phyloP scores from a whole-genome alignment of 1,139 yeast species.

The Zygosaccharomyces sapae region DNA sequence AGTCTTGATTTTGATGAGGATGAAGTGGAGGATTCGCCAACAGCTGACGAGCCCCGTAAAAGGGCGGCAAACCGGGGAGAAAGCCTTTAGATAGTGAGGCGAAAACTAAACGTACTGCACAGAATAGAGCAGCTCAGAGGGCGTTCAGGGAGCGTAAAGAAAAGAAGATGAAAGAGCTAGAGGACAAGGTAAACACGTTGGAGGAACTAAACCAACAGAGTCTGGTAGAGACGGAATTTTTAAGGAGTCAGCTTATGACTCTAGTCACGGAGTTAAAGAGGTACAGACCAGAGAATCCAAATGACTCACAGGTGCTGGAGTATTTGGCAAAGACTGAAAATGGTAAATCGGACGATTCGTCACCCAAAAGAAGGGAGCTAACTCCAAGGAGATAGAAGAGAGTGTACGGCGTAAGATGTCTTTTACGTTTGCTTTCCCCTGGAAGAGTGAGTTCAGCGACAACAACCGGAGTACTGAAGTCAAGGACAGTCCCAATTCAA shows the following conservation, averaged over 20 bases:
- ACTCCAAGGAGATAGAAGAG: constrained; percentile 10
- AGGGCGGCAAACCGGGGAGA: constrained; percentile 53
- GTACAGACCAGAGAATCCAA: constrained; percentile 44
- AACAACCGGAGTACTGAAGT: neutral
- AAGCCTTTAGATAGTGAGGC: constrained; percentile 80
- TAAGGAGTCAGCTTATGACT: constrained; percentile 70
- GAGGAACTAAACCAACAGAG: constrained; percentile 67
- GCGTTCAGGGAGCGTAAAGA: constrained; percentile 96
- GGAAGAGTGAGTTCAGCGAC: constrained; percentile 13
- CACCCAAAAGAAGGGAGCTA: neutral
- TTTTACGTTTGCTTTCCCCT: constrained; percentile 30
- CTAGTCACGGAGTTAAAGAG: constrained; percentile 68
- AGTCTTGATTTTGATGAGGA: constrained; percentile 3
- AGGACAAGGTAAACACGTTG: constrained; percentile 64
- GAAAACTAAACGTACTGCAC: constrained; percentile 83
- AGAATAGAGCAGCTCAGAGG: constrained; percentile 94
- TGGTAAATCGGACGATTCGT: neutral
- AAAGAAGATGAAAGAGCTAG: constrained; percentile 77
- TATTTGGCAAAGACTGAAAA: constrained; percentile 26
- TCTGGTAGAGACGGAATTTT: constrained; percentile 64
- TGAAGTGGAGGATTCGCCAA: constrained; percentile 2
- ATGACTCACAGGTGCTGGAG: constrained; percentile 27
- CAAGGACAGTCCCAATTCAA: neutral
- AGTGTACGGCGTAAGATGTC: constrained; percentile 23
- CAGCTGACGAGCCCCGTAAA: constrained; percentile 21